A percentile compares a stretch with the other conserved stretches of the same genome.
Conservation (phyloP, 108 stramenopile genomes). For the Cyclostephanos invisitatus region DNA sequence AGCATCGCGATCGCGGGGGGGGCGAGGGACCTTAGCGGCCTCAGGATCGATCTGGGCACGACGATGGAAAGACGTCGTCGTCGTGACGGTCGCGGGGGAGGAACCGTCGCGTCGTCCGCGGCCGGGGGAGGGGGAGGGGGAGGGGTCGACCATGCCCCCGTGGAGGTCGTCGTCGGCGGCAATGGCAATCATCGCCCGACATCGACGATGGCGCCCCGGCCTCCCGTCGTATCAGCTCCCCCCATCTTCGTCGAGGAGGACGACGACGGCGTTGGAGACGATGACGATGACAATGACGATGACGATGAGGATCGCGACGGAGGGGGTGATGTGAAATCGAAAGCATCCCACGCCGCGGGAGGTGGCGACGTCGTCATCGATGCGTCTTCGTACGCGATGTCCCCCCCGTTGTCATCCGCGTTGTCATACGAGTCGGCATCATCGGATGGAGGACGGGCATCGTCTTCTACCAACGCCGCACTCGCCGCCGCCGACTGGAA, state of each 20-base stretch:
- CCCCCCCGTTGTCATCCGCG: too few species aligned
- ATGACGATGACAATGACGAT: not conserved
- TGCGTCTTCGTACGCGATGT: not conserved
- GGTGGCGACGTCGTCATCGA: not conserved
- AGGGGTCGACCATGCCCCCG: too few species aligned
- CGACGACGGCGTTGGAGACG: not conserved
- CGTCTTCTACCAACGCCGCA: not conserved
- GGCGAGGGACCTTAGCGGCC: not conserved
- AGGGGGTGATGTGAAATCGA: too few species aligned
- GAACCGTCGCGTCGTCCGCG: not conserved
- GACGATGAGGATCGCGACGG: not conserved
- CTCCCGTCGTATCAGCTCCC: not conserved
- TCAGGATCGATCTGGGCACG: not conserved
- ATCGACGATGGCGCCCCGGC: not conserved
- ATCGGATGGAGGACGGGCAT: not conserved
- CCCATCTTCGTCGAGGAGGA: not conserved
- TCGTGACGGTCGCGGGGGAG: not conserved
- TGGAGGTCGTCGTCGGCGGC: too few species aligned
- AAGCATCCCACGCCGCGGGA: not conserved
- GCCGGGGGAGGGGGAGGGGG: too few species aligned
- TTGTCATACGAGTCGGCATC: too few species aligned
- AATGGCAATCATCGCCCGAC: not conserved
- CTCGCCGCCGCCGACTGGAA: conserved; percentile 10
- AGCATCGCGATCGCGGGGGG: conserved; percentile 1
- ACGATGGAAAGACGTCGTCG: not conserved